Base-by-base conservation (phyloP, 2,329 filamentous ascomycete species). In the Scortechinia acanthostroma region DNA sequence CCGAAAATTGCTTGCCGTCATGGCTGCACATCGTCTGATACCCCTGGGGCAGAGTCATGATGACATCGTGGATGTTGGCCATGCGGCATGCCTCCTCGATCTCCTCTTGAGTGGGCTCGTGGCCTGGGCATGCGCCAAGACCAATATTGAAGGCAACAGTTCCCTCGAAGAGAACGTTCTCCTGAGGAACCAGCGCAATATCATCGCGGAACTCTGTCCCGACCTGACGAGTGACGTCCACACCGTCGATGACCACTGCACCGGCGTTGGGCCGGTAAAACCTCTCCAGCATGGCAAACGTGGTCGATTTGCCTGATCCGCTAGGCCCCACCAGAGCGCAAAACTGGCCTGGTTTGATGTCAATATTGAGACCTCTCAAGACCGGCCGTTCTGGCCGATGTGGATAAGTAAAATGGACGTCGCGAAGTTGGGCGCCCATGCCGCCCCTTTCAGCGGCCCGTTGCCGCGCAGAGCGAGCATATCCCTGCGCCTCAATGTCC, bases 1-100 rank as follows among this genome's bases (percentile, higher is more conserved):
- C 88, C 0, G 85, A 90, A 2, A 94, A 63, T 19, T 83, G 74
- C 0, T 84, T 83, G 2, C 85, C 86, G 49, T 86, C 83, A n/a
- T 86, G 82, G 4, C 90, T 75, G 21, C 82, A 70, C 48, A 76
- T 72, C 0, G 83, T 87, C 13, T 83, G 63, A 55, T 88, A 88
- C 0, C 81, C 80, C 14, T 83, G 64, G 0, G 82, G 81, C 15
- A 88, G 63, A 1, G 70, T 62, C 46, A 68, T 63, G 51, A 88
- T 83, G 20, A 76, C 78, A 21, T 87, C 79, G 60, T 88, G 82
- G 49, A 88, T 85, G 55, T 85, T 84, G 25, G 83, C 83, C 15
- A 84, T 62, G 46, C 73, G 72, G 55, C 83, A 87, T 0, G 83
- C 83, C 45, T 77, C 74, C 50, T 82, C 71, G 42, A 88, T 80